Base-by-base conservation (phyloP, 805 yeast species). In the Cyberlindnera nakhonratchasimensis region DNA sequence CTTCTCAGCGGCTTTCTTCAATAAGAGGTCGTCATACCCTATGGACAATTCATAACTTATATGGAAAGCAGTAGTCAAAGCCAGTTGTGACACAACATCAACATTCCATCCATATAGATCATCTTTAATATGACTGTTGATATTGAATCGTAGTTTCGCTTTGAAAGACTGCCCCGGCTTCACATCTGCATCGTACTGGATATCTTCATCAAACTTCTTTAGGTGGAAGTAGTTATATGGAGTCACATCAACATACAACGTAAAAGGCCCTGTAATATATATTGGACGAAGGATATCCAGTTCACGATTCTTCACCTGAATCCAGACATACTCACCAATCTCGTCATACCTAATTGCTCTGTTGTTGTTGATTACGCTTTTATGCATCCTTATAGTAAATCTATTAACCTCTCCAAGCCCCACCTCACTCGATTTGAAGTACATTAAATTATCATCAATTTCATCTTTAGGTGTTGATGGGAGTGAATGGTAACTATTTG, bases 231-330 rank as follows among this genome's bases (percentile, higher is more conserved):
- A 93, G 29, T 80, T 84, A 10, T 62, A 69, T 0, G 91, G 80
- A 34, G 81, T 70, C 37, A 93, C 78, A 61, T 91, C 97, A 18
- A 82, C 86, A 55, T 93, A 93, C 6, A 93, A 64, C 2, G 86
- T 71, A 58, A 80, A 91, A 0, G 99, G 99, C 0, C 98, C 99
- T 1, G 90, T 82, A 33, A 93, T 63, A 54, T 82, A 87, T 2
- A 96, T 85, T 0, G 97, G 95, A 22, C 95, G 64, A 51, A 87
- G 59, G 1, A 93, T 73, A 3, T 86, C 65, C 50, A 78, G 75
- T 60, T 89, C 96, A 4, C 65, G 67, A 62, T 90, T 90, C 54
- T 77, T 79, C 29, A 90, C 75, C 40, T 77, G 74, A 14, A 82
- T 62, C 68, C 69, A 77, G 1, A 70, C 33, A 24, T 24, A 54